Evolutionary conservation across 2,329 filamentous ascomycete genomes (phyloP).

Genomic region (Scedosporium apiospermum): DNA sequence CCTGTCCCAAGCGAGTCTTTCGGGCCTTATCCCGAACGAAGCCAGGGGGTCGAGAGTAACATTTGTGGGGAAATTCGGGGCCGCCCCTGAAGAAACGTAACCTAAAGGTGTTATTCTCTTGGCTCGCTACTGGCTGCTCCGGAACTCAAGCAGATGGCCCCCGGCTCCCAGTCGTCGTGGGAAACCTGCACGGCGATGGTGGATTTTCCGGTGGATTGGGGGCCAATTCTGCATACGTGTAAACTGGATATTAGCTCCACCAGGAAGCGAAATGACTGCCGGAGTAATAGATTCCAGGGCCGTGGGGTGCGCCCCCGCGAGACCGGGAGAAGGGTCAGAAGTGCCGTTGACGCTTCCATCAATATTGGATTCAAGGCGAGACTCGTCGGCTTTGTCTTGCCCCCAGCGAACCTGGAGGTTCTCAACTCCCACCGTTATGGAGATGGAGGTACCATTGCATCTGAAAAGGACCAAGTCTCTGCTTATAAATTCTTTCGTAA

Average conservation of each 20-base stretch:
- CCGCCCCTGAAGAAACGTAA: not conserved
- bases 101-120: not conserved
- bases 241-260: not conserved
- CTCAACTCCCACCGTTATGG: too few relatives aligned
- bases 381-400: too few relatives aligned
- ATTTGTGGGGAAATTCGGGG: constrained; percentile 5
- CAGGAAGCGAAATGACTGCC: not conserved
- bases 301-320: not conserved
- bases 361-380: not conserved
- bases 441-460: too few relatives aligned
- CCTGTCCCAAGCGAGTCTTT: not conserved
- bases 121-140: not conserved
- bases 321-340: not conserved
- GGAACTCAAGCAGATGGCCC: not conserved
- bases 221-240: not conserved
- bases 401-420: too few relatives aligned
- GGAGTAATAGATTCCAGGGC: not conserved
- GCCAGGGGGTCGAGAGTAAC: not conserved
- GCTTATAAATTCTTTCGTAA: not conserved
- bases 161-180: not conserved
- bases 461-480: not conserved
- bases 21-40: constrained; percentile 1
- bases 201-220: not conserved
- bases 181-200: not conserved
- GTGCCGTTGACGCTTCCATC: not conserved